A percentile compares a stretch with the other conserved stretches of the same genome.
phyloP scores from a whole-genome alignment of 345 rosid genomes.

The Sisymbrium irio region DNA sequence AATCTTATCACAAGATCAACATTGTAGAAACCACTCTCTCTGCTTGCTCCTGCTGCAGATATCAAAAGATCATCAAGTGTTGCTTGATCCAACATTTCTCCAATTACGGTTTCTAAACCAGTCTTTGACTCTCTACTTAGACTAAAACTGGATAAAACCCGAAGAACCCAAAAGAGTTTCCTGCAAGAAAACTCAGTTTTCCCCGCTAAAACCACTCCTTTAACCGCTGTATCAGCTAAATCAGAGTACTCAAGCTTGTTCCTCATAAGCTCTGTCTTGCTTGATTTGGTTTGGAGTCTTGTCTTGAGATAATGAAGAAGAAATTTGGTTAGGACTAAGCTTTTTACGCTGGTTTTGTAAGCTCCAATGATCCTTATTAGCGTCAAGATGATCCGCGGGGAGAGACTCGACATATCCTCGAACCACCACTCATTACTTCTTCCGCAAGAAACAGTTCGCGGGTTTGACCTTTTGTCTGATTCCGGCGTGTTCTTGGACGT shows the following conservation, averaged over 20 bases:
- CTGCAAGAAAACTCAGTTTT: slow-evolving; percentile 59
- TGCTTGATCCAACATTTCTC: slow-evolving; percentile 66
- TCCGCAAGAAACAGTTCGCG: slow-evolving; percentile 28
- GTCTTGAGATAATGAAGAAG: slow-evolving; percentile 61
- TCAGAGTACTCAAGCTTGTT: slow-evolving; percentile 35
- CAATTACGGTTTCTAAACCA: slow-evolving; percentile 63
- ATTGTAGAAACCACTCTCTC: slow-evolving; percentile 41
- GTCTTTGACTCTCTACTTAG: slow-evolving; percentile 46
- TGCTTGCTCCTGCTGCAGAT: slow-evolving; percentile 37
- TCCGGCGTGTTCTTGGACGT: slow-evolving; percentile 30
- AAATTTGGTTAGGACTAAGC: slow-evolving; percentile 56
- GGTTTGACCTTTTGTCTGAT: slow-evolving; percentile 34
- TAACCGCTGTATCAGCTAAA: slow-evolving; percentile 54
- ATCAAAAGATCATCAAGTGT: slow-evolving; percentile 73
- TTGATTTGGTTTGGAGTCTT: slow-evolving; percentile 34
- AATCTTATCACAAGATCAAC: slow-evolving; percentile 63
- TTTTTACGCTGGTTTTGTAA: slow-evolving; percentile 44
- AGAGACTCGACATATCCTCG: slow-evolving; percentile 46
- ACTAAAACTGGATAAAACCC: slow-evolving; percentile 49
- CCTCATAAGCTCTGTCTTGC: neutral
- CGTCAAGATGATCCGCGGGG: slow-evolving; percentile 53
- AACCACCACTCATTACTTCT: slow-evolving; percentile 73
- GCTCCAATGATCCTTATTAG: slow-evolving; percentile 46
- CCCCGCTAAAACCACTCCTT: slow-evolving; percentile 43
- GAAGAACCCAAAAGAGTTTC: slow-evolving; percentile 55